Evolutionary conservation across 352 stramenopile genomes (phyloP), one percentile per base, ranked within the genome.

Genomic region (Phytophthora colocasiae): DNA sequence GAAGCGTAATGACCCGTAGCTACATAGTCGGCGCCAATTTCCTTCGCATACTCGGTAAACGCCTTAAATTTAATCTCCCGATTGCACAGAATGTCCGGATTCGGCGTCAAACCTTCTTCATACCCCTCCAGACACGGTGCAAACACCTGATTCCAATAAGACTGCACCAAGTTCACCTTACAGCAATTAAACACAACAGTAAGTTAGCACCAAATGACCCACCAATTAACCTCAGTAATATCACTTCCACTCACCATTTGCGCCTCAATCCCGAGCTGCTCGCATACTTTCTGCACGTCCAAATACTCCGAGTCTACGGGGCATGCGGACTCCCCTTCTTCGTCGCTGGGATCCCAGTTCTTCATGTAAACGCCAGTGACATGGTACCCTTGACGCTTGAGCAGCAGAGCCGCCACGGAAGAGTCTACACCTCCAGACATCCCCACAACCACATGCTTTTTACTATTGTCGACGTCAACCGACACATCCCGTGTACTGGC

Each of bases 341-440:
- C 97, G 53, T 99, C 95, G 19, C 88, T 91, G 17, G 83, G 61
- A 78, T 99, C 97, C 98, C 98, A 99, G 78, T 99, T 99, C 66
- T 97, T 97, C 98, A 99, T 99, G 78, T 99, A 98, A 40, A 99
- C 85, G n/a, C 96, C 97, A 15, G 96, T 86, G 49, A 99, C 85
- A 40, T 91, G 80, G 78, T 93, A 97, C n/a, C 92, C 91, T 65
- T 97, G 83, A 34, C 92, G 55, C 32, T 92, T 74, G 8, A 99
- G 81, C 26, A 99, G 75, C 71, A 97, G 81, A 19, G 97, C 97
- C 38, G 93, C 83, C 26, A 99, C 97, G 1, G 97, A 98, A 19
- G 96, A 99, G 75, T 99, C 98, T 22, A 99, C 97, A n/a, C 98
- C 98, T 27, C 98, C 98, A 11, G 96, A 99, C 85, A 99, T 97